phyloP scores from a whole-genome alignment of 2,329 filamentous ascomycete genomes.

The Calonectria honghensis region DNA sequence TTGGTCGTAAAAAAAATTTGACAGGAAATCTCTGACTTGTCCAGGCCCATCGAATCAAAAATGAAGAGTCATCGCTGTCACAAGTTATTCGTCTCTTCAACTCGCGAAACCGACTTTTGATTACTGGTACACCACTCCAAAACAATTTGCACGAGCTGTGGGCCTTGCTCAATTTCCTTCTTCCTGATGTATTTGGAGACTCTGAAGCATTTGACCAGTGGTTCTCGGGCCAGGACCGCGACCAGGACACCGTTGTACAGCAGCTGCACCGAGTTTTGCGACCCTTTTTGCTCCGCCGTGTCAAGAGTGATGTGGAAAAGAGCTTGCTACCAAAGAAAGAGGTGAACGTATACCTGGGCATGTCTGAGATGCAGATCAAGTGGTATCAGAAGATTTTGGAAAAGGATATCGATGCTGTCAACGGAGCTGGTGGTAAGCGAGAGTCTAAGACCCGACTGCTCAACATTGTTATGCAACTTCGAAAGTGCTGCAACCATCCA shows the following conservation, averaged over 20 bases:
- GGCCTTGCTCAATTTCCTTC: conserved; percentile 96
- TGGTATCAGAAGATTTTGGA: conserved; percentile 99
- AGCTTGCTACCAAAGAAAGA: conserved; percentile 98
- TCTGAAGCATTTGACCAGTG: conserved; percentile 97
- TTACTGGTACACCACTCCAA: conserved; percentile 96
- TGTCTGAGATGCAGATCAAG: conserved; percentile 99
- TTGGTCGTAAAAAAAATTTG: not conserved
- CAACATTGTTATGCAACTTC: conserved; percentile 99
- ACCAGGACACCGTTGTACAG: conserved; percentile 96
- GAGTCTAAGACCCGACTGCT: conserved; percentile 97
- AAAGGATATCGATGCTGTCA: conserved; percentile 99
- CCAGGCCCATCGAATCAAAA: conserved; percentile 95
- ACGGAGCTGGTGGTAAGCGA: conserved; percentile 95
- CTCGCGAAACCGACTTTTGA: conserved; percentile 94
- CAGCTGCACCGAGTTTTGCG: conserved; percentile 95
- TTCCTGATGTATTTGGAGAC: conserved; percentile 99
- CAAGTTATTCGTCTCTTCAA: conserved; percentile 98
- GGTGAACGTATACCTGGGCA: conserved; percentile 95
- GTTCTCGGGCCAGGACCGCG: conserved; percentile 93
- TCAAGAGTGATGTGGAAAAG: conserved; percentile 99
- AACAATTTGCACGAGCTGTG: conserved; percentile 99
- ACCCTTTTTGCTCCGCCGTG: conserved; percentile 94
- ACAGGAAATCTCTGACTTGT: conserved; percentile 42
- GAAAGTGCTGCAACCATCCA: conserved; percentile 99
- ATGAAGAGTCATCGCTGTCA: conserved; percentile 96